Conservation (phyloP, 306 rosid species). For the Coriaria nepalensis region DNA sequence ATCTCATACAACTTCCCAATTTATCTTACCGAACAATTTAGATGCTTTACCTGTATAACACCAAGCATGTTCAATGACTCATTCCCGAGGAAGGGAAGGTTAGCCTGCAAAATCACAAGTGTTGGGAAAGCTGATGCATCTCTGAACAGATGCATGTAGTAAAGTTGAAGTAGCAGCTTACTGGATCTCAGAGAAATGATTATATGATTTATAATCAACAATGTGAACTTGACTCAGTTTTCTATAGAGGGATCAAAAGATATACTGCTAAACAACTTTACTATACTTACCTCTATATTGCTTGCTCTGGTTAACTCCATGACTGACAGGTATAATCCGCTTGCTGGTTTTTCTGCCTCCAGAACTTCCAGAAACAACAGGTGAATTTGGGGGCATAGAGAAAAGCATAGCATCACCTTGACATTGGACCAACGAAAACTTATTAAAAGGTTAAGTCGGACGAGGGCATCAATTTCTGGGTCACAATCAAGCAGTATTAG, state of each 20-base stretch:
- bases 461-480: too few relatives aligned
- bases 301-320: constrained; percentile 48
- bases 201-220: too few relatives aligned
- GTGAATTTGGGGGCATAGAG: constrained; percentile 80
- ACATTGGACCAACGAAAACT: too few relatives aligned
- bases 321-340: constrained; percentile 62
- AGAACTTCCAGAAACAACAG: constrained; percentile 59
- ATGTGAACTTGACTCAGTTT: too few relatives aligned
- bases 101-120: constrained; percentile 32
- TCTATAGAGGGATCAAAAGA: too few relatives aligned
- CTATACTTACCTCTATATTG: constrained; percentile 37
- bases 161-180: too few relatives aligned
- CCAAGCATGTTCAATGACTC: constrained; percentile 76
- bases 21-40: constrained; percentile 5
- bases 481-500: too few relatives aligned
- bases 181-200: too few relatives aligned
- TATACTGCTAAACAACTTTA: background rate
- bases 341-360: constrained; percentile 59
- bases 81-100: constrained; percentile 33
- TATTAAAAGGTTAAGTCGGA: too few relatives aligned
- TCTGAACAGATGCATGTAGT: background rate
- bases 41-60: constrained; percentile 56
- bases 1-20: constrained; percentile 17
- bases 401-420: background rate
- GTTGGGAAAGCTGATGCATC: constrained; percentile 14